A percentile compares a stretch with the other conserved stretches of the same genome.
phyloP scores from a whole-genome alignment of 306 rosid species.

The Glycine soja region DNA sequence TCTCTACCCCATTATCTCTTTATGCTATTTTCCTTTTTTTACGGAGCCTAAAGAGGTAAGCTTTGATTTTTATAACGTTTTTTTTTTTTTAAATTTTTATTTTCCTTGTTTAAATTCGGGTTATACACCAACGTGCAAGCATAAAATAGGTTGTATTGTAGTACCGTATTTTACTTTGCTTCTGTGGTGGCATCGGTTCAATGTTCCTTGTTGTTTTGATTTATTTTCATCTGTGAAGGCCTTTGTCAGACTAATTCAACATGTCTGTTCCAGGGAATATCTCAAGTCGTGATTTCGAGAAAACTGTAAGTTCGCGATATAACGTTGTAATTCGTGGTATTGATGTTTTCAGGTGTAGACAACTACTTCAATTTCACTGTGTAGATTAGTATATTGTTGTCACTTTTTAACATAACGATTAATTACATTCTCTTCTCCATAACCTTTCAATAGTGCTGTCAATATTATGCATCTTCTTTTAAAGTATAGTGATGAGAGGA shows the following conservation, averaged over 20 bases:
- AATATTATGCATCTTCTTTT: too few relatives aligned
- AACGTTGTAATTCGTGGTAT: background rate
- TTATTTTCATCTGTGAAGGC: background rate
- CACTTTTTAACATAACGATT: background rate
- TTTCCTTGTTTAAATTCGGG: background rate
- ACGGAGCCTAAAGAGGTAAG: background rate
- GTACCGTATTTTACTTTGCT: background rate
- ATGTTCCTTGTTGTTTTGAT: too few relatives aligned
- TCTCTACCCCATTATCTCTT: background rate
- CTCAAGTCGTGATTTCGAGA: constrained; percentile 61
- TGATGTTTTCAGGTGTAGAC: constrained; percentile 16
- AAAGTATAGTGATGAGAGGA: background rate
- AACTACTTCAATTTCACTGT: background rate
- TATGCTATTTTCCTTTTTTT: constrained; percentile 3
- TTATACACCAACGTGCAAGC: background rate
- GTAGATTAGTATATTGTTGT: background rate
- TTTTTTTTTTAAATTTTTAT: background rate
- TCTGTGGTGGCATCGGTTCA: background rate
- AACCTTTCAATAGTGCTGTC: background rate
- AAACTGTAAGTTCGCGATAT: constrained; percentile 61
- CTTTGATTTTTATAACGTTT: background rate
- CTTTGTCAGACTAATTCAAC: constrained; percentile 43
- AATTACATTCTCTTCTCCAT: background rate
- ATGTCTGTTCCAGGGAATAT: constrained; percentile 67
- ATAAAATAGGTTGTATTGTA: too few relatives aligned